Evolutionary conservation across 441 rosid species (phyloP).

Genomic region (Eutrema salsugineum): DNA sequence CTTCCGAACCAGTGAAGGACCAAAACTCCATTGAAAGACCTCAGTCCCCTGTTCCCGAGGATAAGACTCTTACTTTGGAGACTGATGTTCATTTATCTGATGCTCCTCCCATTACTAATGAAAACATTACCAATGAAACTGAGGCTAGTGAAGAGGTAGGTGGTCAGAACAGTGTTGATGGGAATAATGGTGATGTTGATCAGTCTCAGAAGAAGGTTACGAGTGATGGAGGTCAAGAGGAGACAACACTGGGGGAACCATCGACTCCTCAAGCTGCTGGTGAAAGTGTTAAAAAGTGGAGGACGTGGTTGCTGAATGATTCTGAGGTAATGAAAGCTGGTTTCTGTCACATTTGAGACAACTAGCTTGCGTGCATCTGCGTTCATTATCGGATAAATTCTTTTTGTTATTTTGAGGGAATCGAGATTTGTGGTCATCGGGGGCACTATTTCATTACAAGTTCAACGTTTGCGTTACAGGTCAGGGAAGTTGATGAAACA

Average conservation of each 20-base stretch:
- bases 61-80: constrained; percentile 38
- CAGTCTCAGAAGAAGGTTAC: constrained; percentile 14
- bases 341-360: neutral
- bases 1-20: constrained; percentile 19
- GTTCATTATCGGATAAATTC: neutral
- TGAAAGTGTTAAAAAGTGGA: constrained; percentile 45
- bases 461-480: constrained; percentile 41
- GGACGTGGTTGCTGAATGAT: constrained; percentile 60
- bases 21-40: constrained; percentile 29
- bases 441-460: constrained; percentile 1
- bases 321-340: constrained; percentile 45
- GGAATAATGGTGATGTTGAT: constrained; percentile 10
- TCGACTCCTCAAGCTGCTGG: constrained; percentile 34
- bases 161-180: constrained; percentile 10
- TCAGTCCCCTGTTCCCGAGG: constrained; percentile 23
- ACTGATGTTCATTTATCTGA: constrained; percentile 44
- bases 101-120: constrained; percentile 31
- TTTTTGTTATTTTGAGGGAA: neutral
- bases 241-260: constrained; percentile 18
- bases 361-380: neutral
- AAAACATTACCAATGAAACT: constrained; percentile 13
- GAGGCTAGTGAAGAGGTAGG: constrained; percentile 15
- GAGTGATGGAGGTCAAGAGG: constrained; percentile 13
- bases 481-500: constrained; percentile 52
- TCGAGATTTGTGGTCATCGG: neutral